phyloP scores from a whole-genome alignment of 1,284 basidiomycete species.

The Thecaphora frezii region DNA sequence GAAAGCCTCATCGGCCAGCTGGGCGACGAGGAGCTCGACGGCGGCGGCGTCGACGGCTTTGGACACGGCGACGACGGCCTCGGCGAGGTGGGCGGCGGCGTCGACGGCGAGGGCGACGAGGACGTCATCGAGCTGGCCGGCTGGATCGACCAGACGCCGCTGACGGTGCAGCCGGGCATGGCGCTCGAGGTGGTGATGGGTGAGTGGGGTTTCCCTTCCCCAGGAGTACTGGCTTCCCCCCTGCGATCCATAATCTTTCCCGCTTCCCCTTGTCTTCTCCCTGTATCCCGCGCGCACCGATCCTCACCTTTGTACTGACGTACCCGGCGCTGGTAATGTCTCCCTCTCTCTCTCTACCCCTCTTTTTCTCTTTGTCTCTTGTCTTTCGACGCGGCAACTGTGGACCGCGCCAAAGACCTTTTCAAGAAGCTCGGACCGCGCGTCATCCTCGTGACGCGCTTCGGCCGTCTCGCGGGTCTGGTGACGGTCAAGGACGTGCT shows the following conservation, averaged over 20 bases:
- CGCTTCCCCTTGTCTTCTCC: no score
- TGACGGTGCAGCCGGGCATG: constrained; percentile 88
- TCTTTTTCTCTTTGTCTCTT: neutral
- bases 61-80: constrained; percentile 12
- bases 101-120: constrained; percentile 39
- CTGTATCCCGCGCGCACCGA: no score
- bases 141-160: constrained; percentile 71
- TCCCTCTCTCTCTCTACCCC: no score
- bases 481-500: constrained; percentile 96
- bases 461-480: constrained; percentile 76
- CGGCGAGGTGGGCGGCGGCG: constrained; percentile 31
- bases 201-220: constrained; percentile 52
- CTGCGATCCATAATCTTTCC: no score
- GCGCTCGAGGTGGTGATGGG: constrained; percentile 96
- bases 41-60: constrained; percentile 6
- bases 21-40: constrained; percentile 10
- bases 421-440: constrained; percentile 70
- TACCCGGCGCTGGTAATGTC: no score
- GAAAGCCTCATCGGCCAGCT: constrained; percentile 25
- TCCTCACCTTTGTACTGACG: no score
- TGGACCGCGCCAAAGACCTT: no score
- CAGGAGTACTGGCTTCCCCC: no score
- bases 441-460: constrained; percentile 84
- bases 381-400: neutral
- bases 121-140: constrained; percentile 43